A percentile compares a stretch with the other conserved stretches of the same genome.
Conservation (phyloP, 257 asterid genomes). For the Solanum pinnatisectum region DNA sequence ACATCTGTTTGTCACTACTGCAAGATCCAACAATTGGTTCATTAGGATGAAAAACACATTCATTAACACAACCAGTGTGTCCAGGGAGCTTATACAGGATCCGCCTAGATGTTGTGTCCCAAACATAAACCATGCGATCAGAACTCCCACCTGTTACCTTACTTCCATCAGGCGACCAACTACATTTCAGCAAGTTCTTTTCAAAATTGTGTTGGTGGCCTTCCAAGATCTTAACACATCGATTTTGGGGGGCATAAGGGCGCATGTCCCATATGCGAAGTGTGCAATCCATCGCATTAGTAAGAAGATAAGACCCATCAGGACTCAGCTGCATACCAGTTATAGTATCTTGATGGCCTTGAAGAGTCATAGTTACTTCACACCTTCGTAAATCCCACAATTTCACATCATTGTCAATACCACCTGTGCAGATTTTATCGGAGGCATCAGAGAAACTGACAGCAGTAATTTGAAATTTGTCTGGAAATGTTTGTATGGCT, state of each 20-base stretch:
- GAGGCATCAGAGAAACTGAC: constrained; percentile 97
- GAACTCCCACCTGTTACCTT: constrained; percentile 95
- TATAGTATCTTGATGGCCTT: constrained; percentile 89
- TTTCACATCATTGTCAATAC: constrained; percentile 86
- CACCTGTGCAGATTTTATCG: constrained; percentile 86
- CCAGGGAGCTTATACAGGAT: constrained; percentile 93
- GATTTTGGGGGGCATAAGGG: constrained; percentile 93
- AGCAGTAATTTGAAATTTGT: constrained; percentile 92
- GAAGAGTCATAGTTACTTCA: constrained; percentile 91
- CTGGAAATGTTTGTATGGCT: constrained; percentile 90
- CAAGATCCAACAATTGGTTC: constrained; percentile 89
- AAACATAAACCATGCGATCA: constrained; percentile 84
- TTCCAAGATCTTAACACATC: constrained; percentile 91
- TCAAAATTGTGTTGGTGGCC: constrained; percentile 98
- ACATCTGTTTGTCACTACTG: constrained; percentile 94
- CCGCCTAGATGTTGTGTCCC: constrained; percentile 93
- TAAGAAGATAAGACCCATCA: constrained; percentile 92
- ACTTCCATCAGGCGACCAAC: constrained; percentile 99
- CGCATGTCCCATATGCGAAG: constrained; percentile 99
- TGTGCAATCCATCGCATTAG: constrained; percentile 86
- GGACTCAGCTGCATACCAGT: constrained; percentile 97
- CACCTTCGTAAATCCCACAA: constrained; percentile 90
- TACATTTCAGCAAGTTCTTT: constrained; percentile 85
- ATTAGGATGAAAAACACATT: constrained; percentile 74
- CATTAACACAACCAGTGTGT: constrained; percentile 87